Evolutionary conservation across 441 rosid genomes (phyloP).

Genomic region (Pelargonium myrrhifolium): DNA sequence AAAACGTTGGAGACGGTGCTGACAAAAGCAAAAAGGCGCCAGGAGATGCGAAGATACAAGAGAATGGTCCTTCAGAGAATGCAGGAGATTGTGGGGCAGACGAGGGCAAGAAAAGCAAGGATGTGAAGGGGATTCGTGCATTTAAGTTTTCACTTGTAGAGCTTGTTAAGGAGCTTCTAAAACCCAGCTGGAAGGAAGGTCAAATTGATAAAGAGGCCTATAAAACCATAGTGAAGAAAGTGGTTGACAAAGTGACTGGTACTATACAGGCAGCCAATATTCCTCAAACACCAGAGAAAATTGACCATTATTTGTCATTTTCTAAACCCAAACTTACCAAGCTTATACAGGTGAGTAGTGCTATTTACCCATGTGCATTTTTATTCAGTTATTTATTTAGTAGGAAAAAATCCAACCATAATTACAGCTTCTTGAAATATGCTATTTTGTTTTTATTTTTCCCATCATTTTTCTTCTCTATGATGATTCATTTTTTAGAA

Average conservation of each 20-base stretch:
- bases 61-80: slow-evolving; percentile 38
- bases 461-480: too few species aligned
- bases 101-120: slow-evolving; percentile 68
- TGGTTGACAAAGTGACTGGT: slow-evolving; percentile 80
- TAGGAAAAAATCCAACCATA: not conserved
- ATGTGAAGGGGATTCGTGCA: slow-evolving; percentile 56
- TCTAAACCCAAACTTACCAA: slow-evolving; percentile 88
- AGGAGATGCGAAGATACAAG: slow-evolving; percentile 30
- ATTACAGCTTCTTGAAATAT: not conserved
- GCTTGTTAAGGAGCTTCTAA: slow-evolving; percentile 76
- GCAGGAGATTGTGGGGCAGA: slow-evolving; percentile 46
- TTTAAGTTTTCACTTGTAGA: slow-evolving; percentile 90
- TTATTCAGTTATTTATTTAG: not conserved
- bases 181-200: slow-evolving; percentile 95
- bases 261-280: slow-evolving; percentile 61
- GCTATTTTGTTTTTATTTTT: too few species aligned
- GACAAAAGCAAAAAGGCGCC: slow-evolving; percentile 30
- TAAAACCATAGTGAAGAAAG: slow-evolving; percentile 93
- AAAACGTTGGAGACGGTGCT: slow-evolving; percentile 21
- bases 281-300: slow-evolving; percentile 89
- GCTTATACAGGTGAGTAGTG: slow-evolving; percentile 70
- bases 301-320: slow-evolving; percentile 67
- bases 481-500: too few species aligned
- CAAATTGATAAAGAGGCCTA: slow-evolving; percentile 76
- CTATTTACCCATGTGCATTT: not conserved